Evolutionary conservation across 352 stramenopile species (phyloP).

Genomic region (Elongisporangium anandrum): DNA sequence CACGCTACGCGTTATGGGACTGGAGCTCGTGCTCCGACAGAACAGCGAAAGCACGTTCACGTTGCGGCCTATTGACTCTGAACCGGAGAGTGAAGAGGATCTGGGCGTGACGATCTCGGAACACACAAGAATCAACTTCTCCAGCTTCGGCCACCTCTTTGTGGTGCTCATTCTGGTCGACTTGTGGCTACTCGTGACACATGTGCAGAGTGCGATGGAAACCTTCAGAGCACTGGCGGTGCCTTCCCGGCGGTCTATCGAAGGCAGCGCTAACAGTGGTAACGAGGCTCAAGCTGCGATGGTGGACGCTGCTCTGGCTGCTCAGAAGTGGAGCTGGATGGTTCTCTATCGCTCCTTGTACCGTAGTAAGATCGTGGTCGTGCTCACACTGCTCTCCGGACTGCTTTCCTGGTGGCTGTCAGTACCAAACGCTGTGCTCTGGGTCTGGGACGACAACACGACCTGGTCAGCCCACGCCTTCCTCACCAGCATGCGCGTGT

Average conservation of each 20-base stretch:
- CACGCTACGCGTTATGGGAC: conserved; percentile 40
- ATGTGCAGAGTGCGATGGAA: conserved; percentile 29
- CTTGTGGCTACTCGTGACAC: conserved; percentile 20
- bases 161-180: conserved; percentile 36
- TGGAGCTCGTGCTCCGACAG: conserved; percentile 46
- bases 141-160: conserved; percentile 51
- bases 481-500: conserved; percentile 32
- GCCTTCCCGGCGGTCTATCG: conserved; percentile 14
- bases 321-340: conserved; percentile 29
- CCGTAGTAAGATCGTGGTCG: conserved; percentile 27
- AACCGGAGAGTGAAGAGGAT: conserved; percentile 4
- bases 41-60: conserved; percentile 33
- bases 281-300: conserved; percentile 1
- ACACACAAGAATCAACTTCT: conserved; percentile 35
- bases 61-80: conserved; percentile 3
- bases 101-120: conserved; percentile 20
- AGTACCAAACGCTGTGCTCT: conserved; percentile 44
- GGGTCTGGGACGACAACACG: conserved; percentile 24
- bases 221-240: conserved; percentile 26
- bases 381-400: conserved; percentile 35
- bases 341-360: conserved; percentile 53
- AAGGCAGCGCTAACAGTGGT: not conserved
- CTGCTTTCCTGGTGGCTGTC: conserved; percentile 47
- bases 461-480: conserved; percentile 17
- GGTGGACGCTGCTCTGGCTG: not conserved